Evolutionary conservation across 2,329 filamentous ascomycete genomes (phyloP), one percentile per base, ranked within the genome.

Genomic region (Macrophomina tecta): DNA sequence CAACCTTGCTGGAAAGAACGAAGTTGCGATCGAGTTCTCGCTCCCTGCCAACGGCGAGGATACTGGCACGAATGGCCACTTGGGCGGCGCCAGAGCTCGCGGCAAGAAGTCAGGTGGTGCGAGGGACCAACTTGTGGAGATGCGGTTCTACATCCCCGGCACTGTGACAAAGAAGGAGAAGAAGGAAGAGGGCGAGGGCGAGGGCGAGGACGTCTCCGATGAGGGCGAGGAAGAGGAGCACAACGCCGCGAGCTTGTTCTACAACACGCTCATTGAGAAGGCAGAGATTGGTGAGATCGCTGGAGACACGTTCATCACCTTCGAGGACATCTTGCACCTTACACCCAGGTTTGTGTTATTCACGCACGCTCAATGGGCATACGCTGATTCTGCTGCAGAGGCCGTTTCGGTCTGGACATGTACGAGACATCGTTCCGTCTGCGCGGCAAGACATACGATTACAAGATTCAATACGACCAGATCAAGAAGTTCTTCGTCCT

Each of bases 401-500:
- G 95, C 79, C 94, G 95, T 72, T 99, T 99, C 85, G 95, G 98
- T 79, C 97, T 99, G 82, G 95, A 99, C 80, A 97, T 99, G 91
- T 99, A 99, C 86, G 95, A 98, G 80, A 90, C 89, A 16, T 98
- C 95, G 2, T 98, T 99, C 86, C 91, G 95, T 69, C 87, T 99
- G 69, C 94, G 95, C 71, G 95, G 95, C 75, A 99, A 99, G 83
- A 99, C 95, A 30, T 99, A 99, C 84, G 96, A 99, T 83, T 99
- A 99, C 88, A 99, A 99, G 87, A 98, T 99, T 71, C 93, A 97
- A 79, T 99, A 97, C 81, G 92, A 97, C 67, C 89, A 90, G 60
- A 93, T 98, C 82, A 99, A 99, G 85, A 98, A 98, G 79, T 98
- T 98, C 78, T 97, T 99, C 89, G 87, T 98, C 36, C 88, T 99